phyloP scores from a whole-genome alignment of 2,329 filamentous ascomycete genomes.

The Ophiostoma triangulosporum region DNA sequence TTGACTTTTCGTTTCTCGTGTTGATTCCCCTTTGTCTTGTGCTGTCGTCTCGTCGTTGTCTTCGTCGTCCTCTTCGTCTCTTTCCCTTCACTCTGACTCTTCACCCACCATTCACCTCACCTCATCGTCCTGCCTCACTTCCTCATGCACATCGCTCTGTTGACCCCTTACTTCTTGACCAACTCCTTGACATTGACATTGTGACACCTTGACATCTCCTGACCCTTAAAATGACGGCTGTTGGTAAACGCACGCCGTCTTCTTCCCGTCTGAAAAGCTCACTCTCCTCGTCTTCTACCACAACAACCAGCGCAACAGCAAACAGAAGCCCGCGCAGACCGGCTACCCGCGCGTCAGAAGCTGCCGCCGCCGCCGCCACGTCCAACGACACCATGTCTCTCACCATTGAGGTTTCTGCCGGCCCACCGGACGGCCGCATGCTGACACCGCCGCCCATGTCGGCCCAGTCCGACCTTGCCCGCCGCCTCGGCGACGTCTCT shows the following conservation, averaged over 20 bases:
- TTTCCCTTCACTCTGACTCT: not conserved
- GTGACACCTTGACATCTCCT: no score
- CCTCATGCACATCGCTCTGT: not conserved
- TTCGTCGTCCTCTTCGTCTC: not conserved
- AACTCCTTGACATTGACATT: no score
- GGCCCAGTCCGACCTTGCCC: constrained; percentile 5
- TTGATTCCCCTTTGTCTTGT: not conserved
- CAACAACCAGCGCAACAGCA: not conserved
- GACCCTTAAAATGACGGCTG: not conserved
- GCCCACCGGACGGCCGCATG: constrained; percentile 1
- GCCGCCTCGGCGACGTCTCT: constrained; percentile 6
- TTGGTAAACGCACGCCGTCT: not conserved
- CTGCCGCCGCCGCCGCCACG: not conserved
- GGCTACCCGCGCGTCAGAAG: not conserved
- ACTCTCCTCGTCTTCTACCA: not conserved
- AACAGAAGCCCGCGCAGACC: not conserved
- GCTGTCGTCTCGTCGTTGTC: no score
- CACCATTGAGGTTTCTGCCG: not conserved
- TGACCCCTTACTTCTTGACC: not conserved
- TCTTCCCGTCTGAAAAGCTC: not conserved
- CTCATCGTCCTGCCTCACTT: not conserved
- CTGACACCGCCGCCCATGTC: constrained; percentile 10
- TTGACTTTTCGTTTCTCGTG: not conserved
- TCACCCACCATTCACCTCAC: not conserved
- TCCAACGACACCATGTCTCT: not conserved